phyloP scores from a whole-genome alignment of 495 filamentous ascomycete species.

The Pyrenula massariospora region DNA sequence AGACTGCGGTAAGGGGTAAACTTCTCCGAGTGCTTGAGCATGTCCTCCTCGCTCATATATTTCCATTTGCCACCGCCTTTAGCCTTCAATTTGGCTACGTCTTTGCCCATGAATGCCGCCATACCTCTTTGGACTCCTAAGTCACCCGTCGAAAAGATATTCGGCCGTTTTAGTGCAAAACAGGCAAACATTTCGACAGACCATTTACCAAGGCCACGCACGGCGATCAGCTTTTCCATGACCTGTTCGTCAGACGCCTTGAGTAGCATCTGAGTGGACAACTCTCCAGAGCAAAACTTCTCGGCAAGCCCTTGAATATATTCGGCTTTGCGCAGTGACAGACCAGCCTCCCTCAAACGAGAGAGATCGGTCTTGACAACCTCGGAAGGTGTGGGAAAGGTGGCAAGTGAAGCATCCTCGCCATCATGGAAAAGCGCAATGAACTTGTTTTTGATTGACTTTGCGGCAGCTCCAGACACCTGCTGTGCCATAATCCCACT shows the following conservation, averaged over 20 bases:
- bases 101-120: constrained; percentile 73
- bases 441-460: constrained; percentile 77
- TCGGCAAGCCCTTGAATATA: constrained; percentile 77
- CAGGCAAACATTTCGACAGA: constrained; percentile 96
- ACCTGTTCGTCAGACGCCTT: constrained; percentile 77
- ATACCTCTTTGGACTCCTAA: constrained; percentile 89
- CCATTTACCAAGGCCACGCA: constrained; percentile 81
- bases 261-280: constrained; percentile 63
- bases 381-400: constrained; percentile 68
- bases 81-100: constrained; percentile 72
- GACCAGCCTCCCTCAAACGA: constrained; percentile 66
- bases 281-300: constrained; percentile 63
- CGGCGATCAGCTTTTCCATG: constrained; percentile 66
- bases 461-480: constrained; percentile 84
- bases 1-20: constrained; percentile 75
- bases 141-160: constrained; percentile 89
- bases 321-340: constrained; percentile 88
- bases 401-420: constrained; percentile 1
- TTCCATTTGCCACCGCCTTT: constrained; percentile 88
- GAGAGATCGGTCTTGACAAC: constrained; percentile 49
- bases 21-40: constrained; percentile 67
- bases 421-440: constrained; percentile 51
- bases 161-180: constrained; percentile 81
- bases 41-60: constrained; percentile 89
- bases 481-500: constrained; percentile 93